These are phyloP conservation scores for Bruguiera sexangula DNA, from an alignment of 345 rosid species.

Conservation along the genomic window DNA sequence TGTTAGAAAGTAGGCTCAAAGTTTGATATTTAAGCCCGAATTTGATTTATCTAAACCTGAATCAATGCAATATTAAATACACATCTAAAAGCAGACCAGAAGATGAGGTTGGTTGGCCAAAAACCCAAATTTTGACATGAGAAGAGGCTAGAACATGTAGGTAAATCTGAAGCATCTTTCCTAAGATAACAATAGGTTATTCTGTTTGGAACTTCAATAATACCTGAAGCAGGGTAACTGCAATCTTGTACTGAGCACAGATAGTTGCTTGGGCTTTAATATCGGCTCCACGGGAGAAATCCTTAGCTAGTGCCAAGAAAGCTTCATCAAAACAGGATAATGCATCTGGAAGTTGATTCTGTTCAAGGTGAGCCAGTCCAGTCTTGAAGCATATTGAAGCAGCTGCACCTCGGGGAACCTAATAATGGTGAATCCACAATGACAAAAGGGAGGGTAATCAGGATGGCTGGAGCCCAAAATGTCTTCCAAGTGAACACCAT, in stretches of 20 bases:
- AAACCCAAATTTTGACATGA: too few species aligned
- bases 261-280: conserved; percentile 97
- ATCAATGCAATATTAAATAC: too few species aligned
- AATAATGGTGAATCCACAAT: conserved; percentile 11
- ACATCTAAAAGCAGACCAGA: too few species aligned
- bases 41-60: too few species aligned
- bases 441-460: not conserved
- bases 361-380: conserved; percentile 97
- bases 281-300: conserved; percentile 92
- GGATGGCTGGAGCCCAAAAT: not conserved
- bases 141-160: too few species aligned
- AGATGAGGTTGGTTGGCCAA: too few species aligned
- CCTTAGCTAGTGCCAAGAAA: conserved; percentile 94
- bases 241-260: conserved; percentile 95
- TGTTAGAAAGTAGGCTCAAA: not conserved
- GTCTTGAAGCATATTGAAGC: conserved; percentile 88
- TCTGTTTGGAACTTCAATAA: not conserved
- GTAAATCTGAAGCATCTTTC: not conserved
- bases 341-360: conserved; percentile 96
- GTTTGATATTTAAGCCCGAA: not conserved
- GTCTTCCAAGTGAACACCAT: not conserved
- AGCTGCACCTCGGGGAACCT: conserved; percentile 97
- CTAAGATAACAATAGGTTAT: not conserved
- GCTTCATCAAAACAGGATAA: conserved; percentile 95
- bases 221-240: conserved; percentile 89